Base-by-base conservation (phyloP, 768 basidiomycete genomes). In the Suillus lakei region DNA sequence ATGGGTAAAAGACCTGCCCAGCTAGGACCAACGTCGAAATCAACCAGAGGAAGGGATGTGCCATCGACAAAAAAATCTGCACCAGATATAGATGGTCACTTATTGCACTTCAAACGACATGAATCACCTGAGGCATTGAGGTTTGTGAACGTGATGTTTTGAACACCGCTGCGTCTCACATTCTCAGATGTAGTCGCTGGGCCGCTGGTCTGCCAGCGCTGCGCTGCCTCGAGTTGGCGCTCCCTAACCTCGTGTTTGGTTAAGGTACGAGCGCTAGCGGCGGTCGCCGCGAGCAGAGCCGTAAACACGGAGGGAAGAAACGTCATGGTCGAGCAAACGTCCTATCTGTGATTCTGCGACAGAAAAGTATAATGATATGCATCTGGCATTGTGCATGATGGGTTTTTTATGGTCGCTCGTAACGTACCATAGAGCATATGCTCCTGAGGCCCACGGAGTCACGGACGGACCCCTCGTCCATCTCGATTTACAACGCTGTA, bases 1-100 rank as follows among this genome's bases (percentile, higher is more conserved):
- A 93, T 92, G 4, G 91, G 91, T 60, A 93, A 70, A 28, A 93
- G 78, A 9, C 91, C 91, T 4, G 90, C n/a, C n/a, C n/a, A n/a
- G n/a, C 88, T 90, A 4, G 90, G 88, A 3, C 91, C 91, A 48
- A 91, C 80, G 69, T 92, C 90, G 68, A 89, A 92, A 69, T 88
- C 82, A n/a, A 92, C 88, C 48, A 87, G 80, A 5, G 91, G 39
- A 75, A 5, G 91, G 39, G 75, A 79, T 48, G 76, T 81, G 1
- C 91, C 91, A 67, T 91, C 79, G 23, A 92, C 91, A 70, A 80
- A 91, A 72, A 91, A 92, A 68, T 88, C 90, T 90, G 48, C 26
- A 50, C 13, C 48, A 28, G 12, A 16, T 26, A 16, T 9, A 26
- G n/a, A 48, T 48, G 5, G 0, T 50, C 26, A 28, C 48, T 2